Base-by-base conservation (phyloP, 2,329 filamentous ascomycete species). In the Aspergillus jensenii region DNA sequence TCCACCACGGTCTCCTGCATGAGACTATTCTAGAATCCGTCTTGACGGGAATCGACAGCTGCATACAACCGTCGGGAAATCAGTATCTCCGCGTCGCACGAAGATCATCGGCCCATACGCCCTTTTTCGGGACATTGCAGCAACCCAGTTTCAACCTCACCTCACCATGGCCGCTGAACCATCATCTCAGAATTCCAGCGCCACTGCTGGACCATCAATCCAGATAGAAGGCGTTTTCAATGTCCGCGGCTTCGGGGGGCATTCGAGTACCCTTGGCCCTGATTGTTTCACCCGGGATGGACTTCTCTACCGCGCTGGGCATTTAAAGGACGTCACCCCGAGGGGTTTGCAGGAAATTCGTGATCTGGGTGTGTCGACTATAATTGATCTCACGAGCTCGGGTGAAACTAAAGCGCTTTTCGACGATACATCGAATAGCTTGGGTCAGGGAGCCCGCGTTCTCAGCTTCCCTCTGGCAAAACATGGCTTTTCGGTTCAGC, bases 371-470 rank as follows among this genome's bases (percentile, higher is more conserved):
- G 50, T 58, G 3, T 15, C 39, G 2, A 45, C 6, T 2, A 47
- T 58, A 2, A 50, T 58, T 23, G 46, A 58, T 9, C 46, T 58
- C 3, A 54, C 56, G 1, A 43, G 8, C 21, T n/a, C 39, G 6
- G 49, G 19, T 4, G 55, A 54, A 21, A 17, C n/a, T 1, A 43
- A 27, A n/a, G 17, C 23, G 1, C 40, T 56, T 21, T 51, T 35
- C n/a, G 7, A 14, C 15, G 9, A 37, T 4, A 39, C 0, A 4
- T 8, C 23, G 3, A 12, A 9, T 6, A 19, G 2, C 15, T 31
- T 19, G 7, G 19, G 25, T 2, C 19, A 35, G 15, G 35, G 15
- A n/a, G 39, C 9, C 23, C 41, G 6, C 21, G 14, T 52, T 8
- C 21, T 46, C 5, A 27, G 17, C 11, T 8, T 51, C 17, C 51